Evolutionary conservation across 768 basidiomycete genomes (phyloP).

Genomic region (Kwoniella europaea): DNA sequence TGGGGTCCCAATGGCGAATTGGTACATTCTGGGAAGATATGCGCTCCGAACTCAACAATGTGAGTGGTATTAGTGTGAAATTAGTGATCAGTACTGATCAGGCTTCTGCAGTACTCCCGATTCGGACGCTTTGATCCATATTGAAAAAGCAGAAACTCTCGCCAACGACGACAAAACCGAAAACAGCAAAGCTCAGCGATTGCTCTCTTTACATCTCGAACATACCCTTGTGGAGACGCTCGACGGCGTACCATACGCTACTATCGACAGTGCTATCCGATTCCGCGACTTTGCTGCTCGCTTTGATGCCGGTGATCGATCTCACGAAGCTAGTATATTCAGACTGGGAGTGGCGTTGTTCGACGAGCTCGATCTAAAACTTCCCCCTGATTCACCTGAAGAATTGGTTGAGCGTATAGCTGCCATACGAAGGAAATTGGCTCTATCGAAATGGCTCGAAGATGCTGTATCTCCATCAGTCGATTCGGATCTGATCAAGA

Average conservation of each 20-base stretch:
- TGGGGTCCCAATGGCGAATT: constrained; percentile 84
- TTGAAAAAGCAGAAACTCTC: constrained; percentile 49
- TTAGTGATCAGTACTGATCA: constrained; percentile 3
- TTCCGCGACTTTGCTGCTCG: constrained; percentile 78
- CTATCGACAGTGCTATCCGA: constrained; percentile 67
- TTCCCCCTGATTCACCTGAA: constrained; percentile 61
- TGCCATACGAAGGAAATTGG: constrained; percentile 73
- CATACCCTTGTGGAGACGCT: constrained; percentile 68
- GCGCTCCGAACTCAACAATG: constrained; percentile 32
- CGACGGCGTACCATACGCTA: constrained; percentile 66
- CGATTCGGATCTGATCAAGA: constrained; percentile 70
- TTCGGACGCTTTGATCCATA: constrained; percentile 37
- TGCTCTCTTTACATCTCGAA: constrained; percentile 77
- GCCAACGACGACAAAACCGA: constrained; percentile 43
- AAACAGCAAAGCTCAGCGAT: constrained; percentile 63
- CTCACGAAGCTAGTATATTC: constrained; percentile 79
- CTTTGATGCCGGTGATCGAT: constrained; percentile 72
- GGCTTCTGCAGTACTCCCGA: constrained; percentile 24
- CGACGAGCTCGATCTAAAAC: constrained; percentile 74
- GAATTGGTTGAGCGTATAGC: constrained; percentile 66
- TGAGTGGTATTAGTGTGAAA: constrained; percentile 60
- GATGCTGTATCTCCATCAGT: constrained; percentile 71
- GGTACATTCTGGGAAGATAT: constrained; percentile 74
- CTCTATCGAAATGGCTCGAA: constrained; percentile 83
- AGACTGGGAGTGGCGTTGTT: constrained; percentile 88